These are phyloP conservation scores for Wilcoxina mikolae DNA, from an alignment of 495 filamentous ascomycete species.

Conservation along the genomic window DNA sequence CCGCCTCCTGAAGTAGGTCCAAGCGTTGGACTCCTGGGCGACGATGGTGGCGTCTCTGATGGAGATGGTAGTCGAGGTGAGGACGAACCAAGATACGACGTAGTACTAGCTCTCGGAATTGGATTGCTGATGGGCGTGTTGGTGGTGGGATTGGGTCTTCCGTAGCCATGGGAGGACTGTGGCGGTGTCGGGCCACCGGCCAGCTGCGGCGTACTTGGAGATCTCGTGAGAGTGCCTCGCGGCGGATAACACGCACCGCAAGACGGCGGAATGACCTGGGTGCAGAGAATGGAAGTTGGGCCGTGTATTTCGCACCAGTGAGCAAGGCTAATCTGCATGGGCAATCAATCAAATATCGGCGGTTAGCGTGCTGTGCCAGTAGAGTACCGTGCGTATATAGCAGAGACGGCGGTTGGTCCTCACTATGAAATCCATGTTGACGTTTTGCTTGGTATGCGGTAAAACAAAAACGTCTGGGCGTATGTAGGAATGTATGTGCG, in stretches of 20 bases:
- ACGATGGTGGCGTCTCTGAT: conserved; percentile 38
- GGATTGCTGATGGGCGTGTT: background rate
- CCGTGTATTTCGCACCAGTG: conserved; percentile 96
- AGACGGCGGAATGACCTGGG: conserved; percentile 65
- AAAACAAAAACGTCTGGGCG: too few species aligned
- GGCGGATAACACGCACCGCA: conserved; percentile 55
- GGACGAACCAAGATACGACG: background rate
- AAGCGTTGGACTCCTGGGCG: conserved; percentile 37
- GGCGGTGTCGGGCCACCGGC: conserved; percentile 30
- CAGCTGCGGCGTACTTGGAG: conserved; percentile 33
- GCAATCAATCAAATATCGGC: background rate
- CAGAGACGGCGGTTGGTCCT: conserved; percentile 9
- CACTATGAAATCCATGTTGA: conserved; percentile 30
- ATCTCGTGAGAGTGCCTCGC: conserved; percentile 28
- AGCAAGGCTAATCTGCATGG: conserved; percentile 66
- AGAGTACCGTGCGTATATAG: background rate
- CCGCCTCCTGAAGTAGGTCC: conserved; percentile 19
- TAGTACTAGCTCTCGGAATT: background rate
- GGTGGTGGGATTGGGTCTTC: background rate
- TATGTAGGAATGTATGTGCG: too few species aligned
- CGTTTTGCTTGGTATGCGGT: background rate
- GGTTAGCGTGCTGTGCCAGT: background rate
- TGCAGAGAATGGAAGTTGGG: conserved; percentile 88
- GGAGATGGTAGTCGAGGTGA: background rate
- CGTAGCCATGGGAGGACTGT: conserved; percentile 18